Conservation (phyloP, 179 eudicot genomes). For the Heliamphora pulchella region DNA sequence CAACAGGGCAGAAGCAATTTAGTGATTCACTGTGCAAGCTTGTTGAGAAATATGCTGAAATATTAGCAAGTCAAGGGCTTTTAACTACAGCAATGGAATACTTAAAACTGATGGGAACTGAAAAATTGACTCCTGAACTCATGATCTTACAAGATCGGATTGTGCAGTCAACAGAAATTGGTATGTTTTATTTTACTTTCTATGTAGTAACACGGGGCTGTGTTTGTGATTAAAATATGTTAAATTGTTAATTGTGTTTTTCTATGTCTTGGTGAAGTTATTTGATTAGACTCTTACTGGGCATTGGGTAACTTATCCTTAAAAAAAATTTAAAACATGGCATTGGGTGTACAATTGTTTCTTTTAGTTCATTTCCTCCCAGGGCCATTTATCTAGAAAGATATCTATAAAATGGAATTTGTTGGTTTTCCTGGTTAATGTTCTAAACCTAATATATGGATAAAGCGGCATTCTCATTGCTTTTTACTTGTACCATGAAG, state of each 20-base stretch:
- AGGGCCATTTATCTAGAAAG: background rate
- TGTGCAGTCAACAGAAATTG: slow-evolving; percentile 60
- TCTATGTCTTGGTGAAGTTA: background rate
- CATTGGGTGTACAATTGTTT: background rate
- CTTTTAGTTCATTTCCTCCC: background rate
- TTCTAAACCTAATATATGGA: background rate
- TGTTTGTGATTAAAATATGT: too few species aligned
- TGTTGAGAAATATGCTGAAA: slow-evolving; percentile 92
- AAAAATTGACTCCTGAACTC: slow-evolving; percentile 87
- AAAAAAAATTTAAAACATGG: background rate
- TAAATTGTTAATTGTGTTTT: background rate
- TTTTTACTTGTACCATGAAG: background rate
- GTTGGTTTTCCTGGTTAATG: background rate
- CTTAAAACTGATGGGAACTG: slow-evolving; percentile 71
- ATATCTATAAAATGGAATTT: background rate
- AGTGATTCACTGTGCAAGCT: slow-evolving; percentile 87
- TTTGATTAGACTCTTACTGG: background rate
- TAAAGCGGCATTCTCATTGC: background rate
- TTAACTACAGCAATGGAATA: slow-evolving; percentile 85
- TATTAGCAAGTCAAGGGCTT: slow-evolving; percentile 98
- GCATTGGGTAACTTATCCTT: background rate
- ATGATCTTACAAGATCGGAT: slow-evolving; percentile 77
- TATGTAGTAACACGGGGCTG: background rate
- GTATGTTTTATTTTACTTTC: slow-evolving; percentile 28
- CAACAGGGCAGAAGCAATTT: slow-evolving; percentile 80